Percentiles rank a stretch among this genome's conserved stretches.
phyloP scores from a whole-genome alignment of 2,329 filamentous ascomycete genomes.

The Clarireedia sp. region DNA sequence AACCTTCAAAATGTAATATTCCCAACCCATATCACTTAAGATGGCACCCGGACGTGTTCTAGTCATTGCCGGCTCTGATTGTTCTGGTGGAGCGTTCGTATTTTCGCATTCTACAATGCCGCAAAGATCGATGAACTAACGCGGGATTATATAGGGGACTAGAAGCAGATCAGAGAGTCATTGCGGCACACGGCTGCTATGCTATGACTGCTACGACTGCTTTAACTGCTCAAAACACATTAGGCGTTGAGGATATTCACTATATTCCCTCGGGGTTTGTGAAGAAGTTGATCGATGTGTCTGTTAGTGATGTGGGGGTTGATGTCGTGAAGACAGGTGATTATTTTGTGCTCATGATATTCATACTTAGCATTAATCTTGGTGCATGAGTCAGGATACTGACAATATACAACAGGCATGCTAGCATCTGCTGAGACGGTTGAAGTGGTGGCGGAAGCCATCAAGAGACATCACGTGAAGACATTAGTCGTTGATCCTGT shows the following conservation, averaged over 20 bases:
- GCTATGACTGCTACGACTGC: slow-evolving; percentile 94
- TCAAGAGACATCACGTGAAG: slow-evolving; percentile 49
- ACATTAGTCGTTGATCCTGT: slow-evolving; percentile 69
- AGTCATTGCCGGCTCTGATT: slow-evolving; percentile 66
- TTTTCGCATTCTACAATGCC: neutral
- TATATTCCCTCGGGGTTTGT: slow-evolving; percentile 72
- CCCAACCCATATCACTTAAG: neutral
- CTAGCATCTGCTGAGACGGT: slow-evolving; percentile 67
- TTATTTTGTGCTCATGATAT: slow-evolving; percentile 21
- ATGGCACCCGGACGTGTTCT: slow-evolving; percentile 45
- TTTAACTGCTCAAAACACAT: slow-evolving; percentile 91
- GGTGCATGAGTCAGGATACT: neutral
- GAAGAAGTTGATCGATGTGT: slow-evolving; percentile 75
- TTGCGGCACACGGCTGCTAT: slow-evolving; percentile 87
- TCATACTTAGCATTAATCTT: too few relatives aligned
- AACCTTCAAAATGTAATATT: neutral
- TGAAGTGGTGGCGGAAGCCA: slow-evolving; percentile 55
- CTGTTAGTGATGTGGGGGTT: slow-evolving; percentile 73
- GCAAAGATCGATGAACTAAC: slow-evolving; percentile 11
- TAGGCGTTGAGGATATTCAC: slow-evolving; percentile 75
- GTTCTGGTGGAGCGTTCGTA: slow-evolving; percentile 66
- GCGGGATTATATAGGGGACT: slow-evolving; percentile 57
- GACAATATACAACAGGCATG: slow-evolving; percentile 54
- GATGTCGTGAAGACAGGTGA: slow-evolving; percentile 90
- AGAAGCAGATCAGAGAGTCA: slow-evolving; percentile 92